Conservation (phyloP, 2,329 filamentous ascomycete genomes). For the Aspergillus brunneoviolaceus region DNA sequence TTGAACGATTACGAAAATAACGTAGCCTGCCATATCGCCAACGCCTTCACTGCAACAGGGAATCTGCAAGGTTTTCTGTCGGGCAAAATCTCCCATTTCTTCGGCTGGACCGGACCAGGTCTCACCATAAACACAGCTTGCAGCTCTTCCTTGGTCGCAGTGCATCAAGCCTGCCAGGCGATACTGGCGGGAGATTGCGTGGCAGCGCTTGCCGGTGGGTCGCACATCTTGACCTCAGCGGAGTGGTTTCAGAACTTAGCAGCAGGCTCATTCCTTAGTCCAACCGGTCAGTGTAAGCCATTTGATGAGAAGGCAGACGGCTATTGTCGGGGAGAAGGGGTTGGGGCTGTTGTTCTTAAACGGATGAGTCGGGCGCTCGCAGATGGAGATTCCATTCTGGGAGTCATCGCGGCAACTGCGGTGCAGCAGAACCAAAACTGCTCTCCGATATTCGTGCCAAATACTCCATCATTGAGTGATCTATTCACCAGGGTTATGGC, state of each 20-base stretch:
- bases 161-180: slow-evolving; percentile 25
- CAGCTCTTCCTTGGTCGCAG: slow-evolving; percentile 39
- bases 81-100: too few species aligned
- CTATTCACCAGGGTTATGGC: slow-evolving; percentile 31
- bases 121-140: slow-evolving; percentile 45
- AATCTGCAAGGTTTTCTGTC: background rate
- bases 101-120: slow-evolving; percentile 44
- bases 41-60: slow-evolving; percentile 27
- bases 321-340: slow-evolving; percentile 52
- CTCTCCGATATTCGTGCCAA: slow-evolving; percentile 20
- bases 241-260: slow-evolving; percentile 29
- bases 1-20: slow-evolving; percentile 30
- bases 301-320: slow-evolving; percentile 51
- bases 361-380: slow-evolving; percentile 44
- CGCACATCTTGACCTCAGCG: too few species aligned
- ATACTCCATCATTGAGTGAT: slow-evolving; percentile 21
- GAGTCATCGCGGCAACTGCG: slow-evolving; percentile 32
- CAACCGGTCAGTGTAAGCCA: slow-evolving; percentile 48
- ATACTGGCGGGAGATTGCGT: slow-evolving; percentile 23
- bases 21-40: slow-evolving; percentile 26
- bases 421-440: slow-evolving; percentile 35
- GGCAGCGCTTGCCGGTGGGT: slow-evolving; percentile 35
- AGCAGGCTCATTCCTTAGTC: slow-evolving; percentile 43
- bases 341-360: slow-evolving; percentile 49
- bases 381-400: slow-evolving; percentile 48